Evolutionary conservation across 2,329 filamentous ascomycete species (phyloP), one percentile per base, ranked within the genome.

Genomic region (Colletotrichum chlorophyti): DNA sequence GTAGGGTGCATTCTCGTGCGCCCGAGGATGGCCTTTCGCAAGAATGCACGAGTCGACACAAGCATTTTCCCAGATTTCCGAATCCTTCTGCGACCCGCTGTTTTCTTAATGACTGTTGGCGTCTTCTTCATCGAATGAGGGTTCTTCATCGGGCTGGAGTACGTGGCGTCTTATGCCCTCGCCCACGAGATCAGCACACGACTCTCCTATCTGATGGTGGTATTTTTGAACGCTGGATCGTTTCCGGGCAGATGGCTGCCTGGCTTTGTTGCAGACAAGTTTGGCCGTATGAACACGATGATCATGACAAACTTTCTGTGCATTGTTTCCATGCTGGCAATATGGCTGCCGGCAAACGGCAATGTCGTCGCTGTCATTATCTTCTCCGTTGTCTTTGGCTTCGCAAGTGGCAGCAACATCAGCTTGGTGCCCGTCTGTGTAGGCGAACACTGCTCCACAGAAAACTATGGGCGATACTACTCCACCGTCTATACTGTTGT

Each of bases 351-450:
- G 5, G 45, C 45, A 0, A 27, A 0, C 7, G 45, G 32, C 0
- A 47, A 35, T n/a, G 29, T 35, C 21, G 19, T n/a, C 0, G 21
- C 43, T 2, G 14, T 47, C 14, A 24, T 47, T 10, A 11, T 0
- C 11, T 47, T 47, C 12, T 34, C 19, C 19, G 70, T 88, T 1
- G 66, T 89, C 1, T 91, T 91, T 68, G 90, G 90, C 0, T 90
- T 92, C 66, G 85, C 83, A 9, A 87, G 82, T 15, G 89, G 90
- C 0, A 84, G 81, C 34, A 89, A 89, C 54, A 90, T 92, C 65
- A 84, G 81, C 6, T 68, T 92, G 43, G 88, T 87, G 0, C 89
- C 90, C 0, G 89, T 91, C 1, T 91, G 89, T 62, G 80, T 92
- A 1, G 86, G 87, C 0, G 86, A 90, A 70, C 77, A 91, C 2